Base-by-base conservation (phyloP, 768 basidiomycete species). In the Lactifluus piperatus region DNA sequence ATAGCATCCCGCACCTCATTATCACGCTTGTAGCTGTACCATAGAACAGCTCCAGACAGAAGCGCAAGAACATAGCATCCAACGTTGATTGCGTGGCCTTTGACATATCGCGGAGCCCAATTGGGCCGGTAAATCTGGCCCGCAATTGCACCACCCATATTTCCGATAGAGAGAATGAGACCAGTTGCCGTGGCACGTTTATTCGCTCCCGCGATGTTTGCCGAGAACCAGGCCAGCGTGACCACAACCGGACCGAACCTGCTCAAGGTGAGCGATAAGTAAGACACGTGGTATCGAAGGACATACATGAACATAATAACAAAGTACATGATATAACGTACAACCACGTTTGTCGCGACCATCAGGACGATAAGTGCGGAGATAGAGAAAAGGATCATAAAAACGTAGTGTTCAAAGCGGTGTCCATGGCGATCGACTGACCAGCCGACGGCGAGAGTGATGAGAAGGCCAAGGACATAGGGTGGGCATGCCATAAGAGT, bases 331-430 rank as follows among this genome's bases (percentile, higher is more conserved):
- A 43, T 20, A 9, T 43, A 43, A 22, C n/a, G 7, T 43, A 43
- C 9, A 43, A 43, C 41, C 7, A 20, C n/a, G 4, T 43, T 43
- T 43, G n/a, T 43, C 9, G n/a, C n/a, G 41, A 18, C 16, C n/a
- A 43, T 20, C n/a, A 43, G 41, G 41, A 43, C n/a, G 11, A 43
- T 43, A 20, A 43, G n/a, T 9, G 41, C 41, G 18, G 39, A 5
- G 16, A n/a, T 7, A 41, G 16, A n/a, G 5, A 43, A 9, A 43
- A 43, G 20, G 14, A 43, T 43, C 20, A n/a, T 20, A 20, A 4
- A 20, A 43, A 43, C n/a, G 56, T 66, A 70, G 59, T 70, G 70
- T 58, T 51, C 51, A 65, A 65, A 70, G 22, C 67, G 64, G 20
- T 58, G 50, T 9, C 67, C 67, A 48, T 64, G 64, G 20, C 58